Evolutionary conservation across 805 yeast genomes (phyloP), one percentile per base, ranked within the genome.

Genomic region (Martiniozyma abietophila): DNA sequence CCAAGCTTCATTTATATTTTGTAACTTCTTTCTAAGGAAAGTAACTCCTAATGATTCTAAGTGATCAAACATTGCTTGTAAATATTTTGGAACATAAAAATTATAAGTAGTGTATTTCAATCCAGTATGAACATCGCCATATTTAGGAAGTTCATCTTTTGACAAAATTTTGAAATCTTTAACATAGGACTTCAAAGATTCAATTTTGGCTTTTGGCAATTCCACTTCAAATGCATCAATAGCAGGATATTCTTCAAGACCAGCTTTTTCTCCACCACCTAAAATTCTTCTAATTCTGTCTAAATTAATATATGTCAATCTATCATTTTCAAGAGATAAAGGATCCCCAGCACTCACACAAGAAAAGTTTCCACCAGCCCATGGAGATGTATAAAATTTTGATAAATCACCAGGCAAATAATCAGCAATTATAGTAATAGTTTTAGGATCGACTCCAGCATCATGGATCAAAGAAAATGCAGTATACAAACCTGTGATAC

Each of bases 341-440:
- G 54, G 54, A 44, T 75, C 80, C 38, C 67, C 64, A 1, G 76
- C 80, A 0, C 80, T 68, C 32, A 79, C 76, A 41, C 70, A 62
- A 3, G 75, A 66, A 46, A 72, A 73, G 49, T 74, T 72, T 5
- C 74, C 79, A 19, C 80, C 79, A 1, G 94, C 94, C 71, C 79
- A 78, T 1, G 94, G 94, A 0, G 88, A 79, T 2, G 94, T 76
- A 53, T 76, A 83, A 33, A 71, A 64, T 36, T 71, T 70, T 3
- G 85, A 74, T 43, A 71, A 77, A 47, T 83, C 94, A 3, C 94
- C 94, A 3, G 94, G 92, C 18, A 77, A 53, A 46, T 65, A 70
- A 47, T 79, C 71, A 7, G 83, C 88, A 17, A 76, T 46, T 4
- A 81, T 65, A 4, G 70, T 62, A 39, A 83, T 67, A 4, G 67